Evolutionary conservation across 2,329 filamentous ascomycete genomes (phyloP).

Genomic region (Trichoderma pleuroti): DNA sequence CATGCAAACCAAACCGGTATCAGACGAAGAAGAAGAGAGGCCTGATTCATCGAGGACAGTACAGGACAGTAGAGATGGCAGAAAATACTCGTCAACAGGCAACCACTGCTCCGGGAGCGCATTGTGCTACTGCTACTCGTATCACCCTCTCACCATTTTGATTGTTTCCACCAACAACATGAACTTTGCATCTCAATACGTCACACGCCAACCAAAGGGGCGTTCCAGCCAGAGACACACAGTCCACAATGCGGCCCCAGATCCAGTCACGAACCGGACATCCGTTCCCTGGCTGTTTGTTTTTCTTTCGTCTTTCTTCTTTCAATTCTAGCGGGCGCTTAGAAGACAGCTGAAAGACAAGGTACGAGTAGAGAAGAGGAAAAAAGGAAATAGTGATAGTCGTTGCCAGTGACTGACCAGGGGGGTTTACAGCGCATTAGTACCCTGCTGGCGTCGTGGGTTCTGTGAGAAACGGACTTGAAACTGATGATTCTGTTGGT

Average conservation of each 20-base stretch:
- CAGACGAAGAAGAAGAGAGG: neutral
- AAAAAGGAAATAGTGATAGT: constrained; percentile 16
- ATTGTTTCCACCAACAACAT: neutral
- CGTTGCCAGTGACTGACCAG: neutral
- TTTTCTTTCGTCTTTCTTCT: neutral
- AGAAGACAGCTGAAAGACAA: neutral
- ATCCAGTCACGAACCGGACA: neutral
- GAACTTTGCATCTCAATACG: neutral
- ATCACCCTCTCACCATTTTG: neutral
- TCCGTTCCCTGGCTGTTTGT: neutral
- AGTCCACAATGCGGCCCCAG: neutral
- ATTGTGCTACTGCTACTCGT: neutral
- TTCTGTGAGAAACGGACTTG: neutral
- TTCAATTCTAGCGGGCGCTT: neutral
- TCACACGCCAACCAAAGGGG: neutral
- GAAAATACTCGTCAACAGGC: neutral
- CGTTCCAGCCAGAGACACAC: neutral
- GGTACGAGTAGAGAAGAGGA: neutral
- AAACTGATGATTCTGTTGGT: neutral
- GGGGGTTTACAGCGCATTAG: neutral
- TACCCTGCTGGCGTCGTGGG: neutral
- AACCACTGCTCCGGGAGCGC: neutral
- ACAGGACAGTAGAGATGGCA: too few relatives aligned
- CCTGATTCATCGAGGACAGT: neutral
- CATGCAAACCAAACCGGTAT: too few relatives aligned